Evolutionary conservation across 2,329 filamentous ascomycete genomes (phyloP), one percentile per base, ranked within the genome.

Genomic region (Myriangium duriaei): DNA sequence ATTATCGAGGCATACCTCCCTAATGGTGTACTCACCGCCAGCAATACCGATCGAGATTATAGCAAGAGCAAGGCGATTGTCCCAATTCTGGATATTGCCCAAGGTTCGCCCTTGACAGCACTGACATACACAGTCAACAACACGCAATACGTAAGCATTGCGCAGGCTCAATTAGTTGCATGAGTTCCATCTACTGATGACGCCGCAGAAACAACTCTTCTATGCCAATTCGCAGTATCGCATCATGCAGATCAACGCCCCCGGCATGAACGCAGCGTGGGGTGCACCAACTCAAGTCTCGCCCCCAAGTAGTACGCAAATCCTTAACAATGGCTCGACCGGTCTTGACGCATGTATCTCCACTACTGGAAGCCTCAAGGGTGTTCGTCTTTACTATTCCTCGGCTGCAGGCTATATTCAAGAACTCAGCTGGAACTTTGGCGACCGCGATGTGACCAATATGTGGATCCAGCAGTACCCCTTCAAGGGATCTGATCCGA

Each of bases 161-260:
- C 7, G 7, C 7, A 7, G 7, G 7, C 21, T 26, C 21, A 26
- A n/a, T 26, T 26, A 26, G 7, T 7, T 26, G 7, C 7, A n/a
- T n/a, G 21, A 26, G 21, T 26, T n/a, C n/a, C n/a, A n/a, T n/a
- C n/a, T 7, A 26, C 21, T 26, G 7, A 26, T 26, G 7, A 7
- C n/a, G n/a, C 28, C 30, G 4, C 28, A 37, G 14, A 28, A 37
- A 21, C 34, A 29, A n/a, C 34, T 37, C 15, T 37, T 37, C 34
- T 37, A 37, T 26, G 29, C 34, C 12, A 37, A 30, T 26, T 16
- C 21, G 9, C 15, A 37, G 3, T 15, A 19, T 4, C 34, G 26
- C 15, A 15, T 37, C 14, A 37, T 37, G 34, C 34, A 29, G 15
- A 37, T 37, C 24, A 21, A 26, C 34, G 26, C 13, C 12, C 24